Evolutionary conservation across 2,329 filamentous ascomycete species (phyloP).

Genomic region (Pseudogymnoascus sp.): DNA sequence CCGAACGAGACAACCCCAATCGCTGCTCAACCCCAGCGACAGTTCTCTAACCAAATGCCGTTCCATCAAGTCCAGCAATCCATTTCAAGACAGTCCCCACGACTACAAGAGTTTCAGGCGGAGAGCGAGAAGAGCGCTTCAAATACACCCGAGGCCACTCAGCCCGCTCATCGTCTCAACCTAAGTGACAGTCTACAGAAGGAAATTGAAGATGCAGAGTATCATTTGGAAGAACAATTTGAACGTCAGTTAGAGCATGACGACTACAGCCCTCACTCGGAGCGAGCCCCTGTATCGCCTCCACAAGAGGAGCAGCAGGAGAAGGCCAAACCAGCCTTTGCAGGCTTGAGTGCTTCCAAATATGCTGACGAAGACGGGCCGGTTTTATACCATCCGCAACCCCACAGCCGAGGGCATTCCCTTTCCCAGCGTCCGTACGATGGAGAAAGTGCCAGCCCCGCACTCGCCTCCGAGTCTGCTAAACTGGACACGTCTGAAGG

Average conservation of each 20-base stretch:
- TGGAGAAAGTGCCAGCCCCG: constrained; percentile 43
- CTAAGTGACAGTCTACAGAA: constrained; percentile 72
- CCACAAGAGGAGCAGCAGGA: constrained; percentile 18
- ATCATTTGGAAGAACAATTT: constrained; percentile 74
- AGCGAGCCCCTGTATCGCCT: constrained; percentile 18
- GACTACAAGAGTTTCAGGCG: constrained; percentile 67
- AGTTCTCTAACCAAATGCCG: constrained; percentile 48
- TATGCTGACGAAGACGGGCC: constrained; percentile 50
- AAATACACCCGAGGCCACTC: constrained; percentile 46
- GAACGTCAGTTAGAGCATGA: constrained; percentile 73
- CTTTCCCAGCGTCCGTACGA: constrained; percentile 60
- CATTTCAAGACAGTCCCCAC: constrained; percentile 44
- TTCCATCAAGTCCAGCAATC: constrained; percentile 29
- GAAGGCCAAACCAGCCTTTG: constrained; percentile 15
- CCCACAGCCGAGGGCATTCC: constrained; percentile 67
- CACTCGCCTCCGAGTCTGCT: constrained; percentile 21
- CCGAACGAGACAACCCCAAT: constrained; percentile 13
- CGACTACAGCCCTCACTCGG: constrained; percentile 60
- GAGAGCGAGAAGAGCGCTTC: constrained; percentile 54
- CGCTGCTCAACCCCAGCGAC: constrained; percentile 39
- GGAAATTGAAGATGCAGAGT: constrained; percentile 79
- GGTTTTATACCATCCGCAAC: constrained; percentile 63
- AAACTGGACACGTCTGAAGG: constrained; percentile 54
- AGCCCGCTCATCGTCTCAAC: constrained; percentile 60
- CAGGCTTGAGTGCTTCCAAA: constrained; percentile 28